Percentiles rank a stretch among this genome's conserved stretches.
phyloP scores from a whole-genome alignment of 306 rosid species.

The Acacia acuminata region DNA sequence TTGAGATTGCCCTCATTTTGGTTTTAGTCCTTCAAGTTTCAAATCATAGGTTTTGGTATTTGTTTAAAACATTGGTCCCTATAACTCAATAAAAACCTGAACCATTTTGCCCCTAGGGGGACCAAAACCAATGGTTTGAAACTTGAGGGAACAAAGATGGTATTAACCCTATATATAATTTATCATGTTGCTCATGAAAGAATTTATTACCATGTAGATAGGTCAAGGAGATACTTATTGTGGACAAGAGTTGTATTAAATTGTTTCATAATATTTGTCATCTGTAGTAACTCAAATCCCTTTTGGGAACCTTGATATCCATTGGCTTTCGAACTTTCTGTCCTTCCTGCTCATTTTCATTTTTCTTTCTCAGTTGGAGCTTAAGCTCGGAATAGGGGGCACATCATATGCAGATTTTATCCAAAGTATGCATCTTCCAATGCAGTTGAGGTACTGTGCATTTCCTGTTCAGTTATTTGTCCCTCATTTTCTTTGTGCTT shows the following conservation, averaged over 20 bases:
- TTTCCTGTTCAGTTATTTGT: slow-evolving; percentile 8
- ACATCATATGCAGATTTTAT: slow-evolving; percentile 93
- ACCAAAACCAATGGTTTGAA: too few species aligned
- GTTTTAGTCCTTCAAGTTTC: too few species aligned
- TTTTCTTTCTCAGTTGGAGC: slow-evolving; percentile 73
- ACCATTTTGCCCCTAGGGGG: too few species aligned
- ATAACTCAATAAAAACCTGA: too few species aligned
- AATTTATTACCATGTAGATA: not conserved
- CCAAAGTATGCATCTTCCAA: slow-evolving; percentile 73
- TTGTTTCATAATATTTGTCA: not conserved
- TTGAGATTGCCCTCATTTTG: too few species aligned
- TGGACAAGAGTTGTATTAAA: not conserved
- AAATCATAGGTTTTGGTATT: too few species aligned
- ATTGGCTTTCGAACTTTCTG: slow-evolving; percentile 24
- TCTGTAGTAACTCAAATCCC: not conserved
- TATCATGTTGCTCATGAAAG: not conserved
- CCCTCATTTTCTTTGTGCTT: slow-evolving; percentile 11
- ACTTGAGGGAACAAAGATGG: too few species aligned
- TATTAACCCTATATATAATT: not conserved
- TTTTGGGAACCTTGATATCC: slow-evolving; percentile 11
- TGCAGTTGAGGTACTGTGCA: slow-evolving; percentile 86
- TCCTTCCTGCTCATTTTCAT: not conserved
- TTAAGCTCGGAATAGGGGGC: slow-evolving; percentile 93
- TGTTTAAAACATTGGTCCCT: too few species aligned
- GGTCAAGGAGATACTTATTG: not conserved